Evolutionary conservation across 768 basidiomycete species (phyloP), one percentile per base, ranked within the genome.

Genomic region (Pleurotus giganteus): DNA sequence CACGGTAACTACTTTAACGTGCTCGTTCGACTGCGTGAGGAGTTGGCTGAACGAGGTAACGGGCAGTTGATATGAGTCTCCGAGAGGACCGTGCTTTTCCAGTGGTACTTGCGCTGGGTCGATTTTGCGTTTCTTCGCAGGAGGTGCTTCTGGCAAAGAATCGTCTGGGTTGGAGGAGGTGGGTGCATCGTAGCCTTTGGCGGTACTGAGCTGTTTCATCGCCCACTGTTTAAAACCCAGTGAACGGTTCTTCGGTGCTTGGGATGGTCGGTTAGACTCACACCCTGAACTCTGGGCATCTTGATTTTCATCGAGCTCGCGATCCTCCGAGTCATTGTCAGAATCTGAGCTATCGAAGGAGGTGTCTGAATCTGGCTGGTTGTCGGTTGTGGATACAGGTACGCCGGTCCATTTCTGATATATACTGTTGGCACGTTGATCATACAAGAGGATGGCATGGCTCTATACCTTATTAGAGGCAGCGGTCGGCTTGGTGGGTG

Each of bases 151-250:
- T 41, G 58, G 43, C 5, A 50, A 7, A 13, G 61, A 43, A 21
- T 63, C 62, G 29, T 52, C 12, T 1, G 64, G 45, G 47, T 64
- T 8, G 60, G 37, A 28, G 61, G 55, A 12, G 64, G 58, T 52
- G 56, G 55, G 28, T 51, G 60, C 62, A 31, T 34, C 29, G 53
- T 73, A 71, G 4, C 75, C 73, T 62, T 77, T 81, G 11, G 74
- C 72, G 29, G 68, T 58, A 47, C 75, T 84, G 49, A 91, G 77
- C 65, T 97, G 94, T 53, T 87, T 81, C 57, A 85, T 65, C 0
- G 94, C 95, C 95, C 95, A 97, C 36, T 85, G 77, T 66, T 97
- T 97, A 80, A 97, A 98, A 5, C 82, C 80, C 3, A 72, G 62
- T 26, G 66, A 65, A 57, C 76, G 83, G 61, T 71, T 76, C 47